These are phyloP conservation scores for Acer saccharum DNA, from an alignment of 345 rosid species.

Conservation along the genomic window DNA sequence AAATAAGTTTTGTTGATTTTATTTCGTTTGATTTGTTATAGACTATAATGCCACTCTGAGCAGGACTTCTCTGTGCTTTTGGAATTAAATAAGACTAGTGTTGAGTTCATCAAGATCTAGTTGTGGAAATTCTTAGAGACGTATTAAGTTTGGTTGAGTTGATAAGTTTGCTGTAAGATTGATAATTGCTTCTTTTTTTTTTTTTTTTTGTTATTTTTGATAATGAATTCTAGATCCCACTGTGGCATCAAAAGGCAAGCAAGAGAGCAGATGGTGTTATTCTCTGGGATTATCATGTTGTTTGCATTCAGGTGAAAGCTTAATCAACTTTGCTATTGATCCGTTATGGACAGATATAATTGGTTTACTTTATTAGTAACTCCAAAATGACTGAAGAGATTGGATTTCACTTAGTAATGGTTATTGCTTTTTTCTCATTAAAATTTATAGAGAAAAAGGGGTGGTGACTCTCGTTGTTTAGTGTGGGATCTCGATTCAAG, in stretches of 20 bases:
- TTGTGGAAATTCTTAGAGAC: too few species aligned
- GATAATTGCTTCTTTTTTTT: background rate
- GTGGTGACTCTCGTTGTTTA: conserved; percentile 38
- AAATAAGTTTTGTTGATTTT: too few species aligned
- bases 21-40: too few species aligned
- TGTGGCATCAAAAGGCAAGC: conserved; percentile 96
- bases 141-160: background rate
- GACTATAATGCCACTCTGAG: too few species aligned
- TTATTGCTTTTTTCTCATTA: conserved; percentile 3
- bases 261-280: conserved; percentile 73
- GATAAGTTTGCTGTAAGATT: background rate
- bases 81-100: too few species aligned
- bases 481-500: conserved; percentile 91
- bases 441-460: conserved; percentile 52
- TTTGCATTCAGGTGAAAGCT: conserved; percentile 70
- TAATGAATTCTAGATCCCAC: conserved; percentile 56
- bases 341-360: background rate
- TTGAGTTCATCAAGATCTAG: too few species aligned
- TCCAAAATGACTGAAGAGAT: background rate
- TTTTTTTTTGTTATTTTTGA: conserved; percentile 9
- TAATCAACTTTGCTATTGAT: background rate
- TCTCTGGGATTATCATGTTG: conserved; percentile 90
- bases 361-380: background rate
- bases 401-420: background rate
- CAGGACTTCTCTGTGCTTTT: too few species aligned